Conservation (phyloP, 2,329 filamentous ascomycete species). For the Botrytis fabae region DNA sequence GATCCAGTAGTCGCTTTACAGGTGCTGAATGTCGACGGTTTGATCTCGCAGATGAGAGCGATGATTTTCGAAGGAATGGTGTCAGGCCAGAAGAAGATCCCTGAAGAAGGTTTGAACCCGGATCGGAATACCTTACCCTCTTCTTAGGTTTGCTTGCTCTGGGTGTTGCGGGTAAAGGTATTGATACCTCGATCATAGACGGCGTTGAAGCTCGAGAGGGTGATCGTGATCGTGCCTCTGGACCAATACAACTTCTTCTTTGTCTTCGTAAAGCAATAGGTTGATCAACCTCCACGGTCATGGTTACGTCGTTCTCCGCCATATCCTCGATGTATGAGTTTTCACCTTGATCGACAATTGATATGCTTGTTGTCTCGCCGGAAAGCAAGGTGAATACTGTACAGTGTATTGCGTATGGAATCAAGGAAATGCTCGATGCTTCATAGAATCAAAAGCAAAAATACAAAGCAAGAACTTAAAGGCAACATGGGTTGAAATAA, state of each 20-base stretch:
- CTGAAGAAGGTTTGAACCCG: slow-evolving; percentile 45
- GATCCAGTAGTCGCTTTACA: slow-evolving; percentile 31
- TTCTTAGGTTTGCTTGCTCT: slow-evolving; percentile 44
- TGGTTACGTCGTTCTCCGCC: slow-evolving; percentile 24
- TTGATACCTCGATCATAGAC: slow-evolving; percentile 35
- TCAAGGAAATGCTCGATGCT: not conserved
- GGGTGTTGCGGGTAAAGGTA: slow-evolving; percentile 37
- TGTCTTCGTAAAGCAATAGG: slow-evolving; percentile 58
- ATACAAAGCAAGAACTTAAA: not conserved
- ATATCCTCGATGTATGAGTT: not conserved
- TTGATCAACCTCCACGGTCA: slow-evolving; percentile 46
- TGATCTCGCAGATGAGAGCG: slow-evolving; percentile 44
- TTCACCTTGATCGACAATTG: not conserved
- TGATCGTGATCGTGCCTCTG: slow-evolving; percentile 26
- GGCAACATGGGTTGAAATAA: not conserved
- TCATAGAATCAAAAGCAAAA: not conserved
- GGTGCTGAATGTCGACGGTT: slow-evolving; percentile 52
- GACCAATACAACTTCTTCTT: slow-evolving; percentile 46
- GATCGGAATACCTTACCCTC: slow-evolving; percentile 61
- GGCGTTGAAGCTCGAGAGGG: slow-evolving; percentile 28
- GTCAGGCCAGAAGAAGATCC: slow-evolving; percentile 54
- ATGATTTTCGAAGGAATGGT: slow-evolving; percentile 56
- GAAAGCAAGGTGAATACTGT: slow-evolving; percentile 1
- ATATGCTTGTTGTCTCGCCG: not conserved
- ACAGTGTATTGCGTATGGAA: not conserved